phyloP scores from a whole-genome alignment of 768 basidiomycete genomes.

The Boletus pseudopeckii region DNA sequence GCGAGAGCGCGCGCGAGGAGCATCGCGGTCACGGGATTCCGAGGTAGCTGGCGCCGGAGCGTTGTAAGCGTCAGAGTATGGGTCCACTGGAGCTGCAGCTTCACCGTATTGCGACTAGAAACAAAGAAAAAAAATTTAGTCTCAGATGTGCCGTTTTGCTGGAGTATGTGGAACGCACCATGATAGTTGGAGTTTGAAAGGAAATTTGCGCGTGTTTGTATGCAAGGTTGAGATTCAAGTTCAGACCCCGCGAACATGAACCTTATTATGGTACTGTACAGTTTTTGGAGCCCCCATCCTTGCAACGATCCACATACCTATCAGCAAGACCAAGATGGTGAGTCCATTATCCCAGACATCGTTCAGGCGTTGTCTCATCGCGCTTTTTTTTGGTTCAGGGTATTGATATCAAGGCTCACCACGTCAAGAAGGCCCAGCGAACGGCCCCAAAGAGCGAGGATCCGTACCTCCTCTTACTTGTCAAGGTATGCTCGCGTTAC shows the following conservation, averaged over 20 bases:
- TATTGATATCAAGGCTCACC: conserved; percentile 94
- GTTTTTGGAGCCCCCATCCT: conserved; percentile 58
- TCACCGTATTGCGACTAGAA: conserved; percentile 60
- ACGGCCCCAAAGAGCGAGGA: conserved; percentile 98
- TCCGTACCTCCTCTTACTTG: conserved; percentile 95
- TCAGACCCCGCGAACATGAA: conserved; percentile 33
- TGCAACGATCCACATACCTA: conserved; percentile 38
- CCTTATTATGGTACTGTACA: conserved; percentile 50
- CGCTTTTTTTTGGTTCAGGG: conserved; percentile 47
- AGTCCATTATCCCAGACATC: conserved; percentile 46
- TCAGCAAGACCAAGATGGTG: conserved; percentile 79
- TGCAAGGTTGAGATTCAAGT: conserved; percentile 27
- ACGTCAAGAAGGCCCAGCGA: conserved; percentile 97
- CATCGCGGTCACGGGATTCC: conserved; percentile 52
- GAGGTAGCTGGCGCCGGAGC: conserved; percentile 51
- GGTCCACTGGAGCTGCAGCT: conserved; percentile 60
- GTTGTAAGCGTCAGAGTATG: conserved; percentile 80
- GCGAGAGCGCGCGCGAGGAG: conserved; percentile 64
- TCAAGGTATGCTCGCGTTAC: conserved; percentile 65
- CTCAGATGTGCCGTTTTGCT: neutral
- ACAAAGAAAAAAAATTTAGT: conserved; percentile 9
- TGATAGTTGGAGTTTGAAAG: conserved; percentile 57
- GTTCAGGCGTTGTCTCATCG: conserved; percentile 19
- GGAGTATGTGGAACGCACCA: conserved; percentile 44
- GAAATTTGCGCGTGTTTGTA: conserved; percentile 45